Conservation (phyloP, 2,329 filamentous ascomycete species). For the Neopestalotiopsis sp. region DNA sequence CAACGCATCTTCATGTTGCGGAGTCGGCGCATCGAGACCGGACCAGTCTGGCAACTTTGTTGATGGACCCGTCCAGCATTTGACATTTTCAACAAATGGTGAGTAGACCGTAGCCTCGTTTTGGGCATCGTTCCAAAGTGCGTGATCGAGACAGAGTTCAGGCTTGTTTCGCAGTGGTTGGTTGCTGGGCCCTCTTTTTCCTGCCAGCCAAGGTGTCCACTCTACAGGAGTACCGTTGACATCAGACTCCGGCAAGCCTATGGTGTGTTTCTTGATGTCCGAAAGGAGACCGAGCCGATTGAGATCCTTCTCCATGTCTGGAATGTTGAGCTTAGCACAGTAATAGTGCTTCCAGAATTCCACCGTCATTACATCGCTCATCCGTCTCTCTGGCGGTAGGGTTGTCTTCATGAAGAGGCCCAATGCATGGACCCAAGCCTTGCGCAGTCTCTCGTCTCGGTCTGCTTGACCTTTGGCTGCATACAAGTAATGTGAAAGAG, state of each 20-base stretch:
- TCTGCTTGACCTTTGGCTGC: constrained; percentile 17
- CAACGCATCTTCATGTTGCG: constrained; percentile 16
- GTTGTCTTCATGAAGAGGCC: neutral
- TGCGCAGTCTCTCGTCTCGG: constrained; percentile 17
- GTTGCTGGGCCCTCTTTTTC: neutral
- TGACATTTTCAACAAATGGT: neutral
- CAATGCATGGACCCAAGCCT: constrained; percentile 27
- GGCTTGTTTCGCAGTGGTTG: neutral
- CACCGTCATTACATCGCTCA: constrained; percentile 15
- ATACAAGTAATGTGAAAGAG: constrained; percentile 25
- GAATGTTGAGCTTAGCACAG: neutral
- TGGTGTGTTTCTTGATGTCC: neutral
- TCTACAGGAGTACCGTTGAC: constrained; percentile 18
- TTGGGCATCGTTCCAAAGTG: constrained; percentile 14
- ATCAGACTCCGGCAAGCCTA: constrained; percentile 16
- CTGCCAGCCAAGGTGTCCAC: constrained; percentile 26
- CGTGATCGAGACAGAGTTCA: constrained; percentile 20
- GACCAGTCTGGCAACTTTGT: neutral
- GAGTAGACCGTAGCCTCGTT: neutral
- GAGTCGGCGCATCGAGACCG: neutral
- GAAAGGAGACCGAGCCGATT: constrained; percentile 3
- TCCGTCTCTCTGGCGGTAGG: constrained; percentile 17
- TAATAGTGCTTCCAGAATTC: constrained; percentile 22
- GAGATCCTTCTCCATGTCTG: neutral
- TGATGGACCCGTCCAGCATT: neutral